A percentile compares a stretch with the other conserved stretches of the same genome.
These are phyloP conservation scores for Dipodascopsis tothii DNA, from an alignment of 805 yeast genomes.

Conservation along the genomic window DNA sequence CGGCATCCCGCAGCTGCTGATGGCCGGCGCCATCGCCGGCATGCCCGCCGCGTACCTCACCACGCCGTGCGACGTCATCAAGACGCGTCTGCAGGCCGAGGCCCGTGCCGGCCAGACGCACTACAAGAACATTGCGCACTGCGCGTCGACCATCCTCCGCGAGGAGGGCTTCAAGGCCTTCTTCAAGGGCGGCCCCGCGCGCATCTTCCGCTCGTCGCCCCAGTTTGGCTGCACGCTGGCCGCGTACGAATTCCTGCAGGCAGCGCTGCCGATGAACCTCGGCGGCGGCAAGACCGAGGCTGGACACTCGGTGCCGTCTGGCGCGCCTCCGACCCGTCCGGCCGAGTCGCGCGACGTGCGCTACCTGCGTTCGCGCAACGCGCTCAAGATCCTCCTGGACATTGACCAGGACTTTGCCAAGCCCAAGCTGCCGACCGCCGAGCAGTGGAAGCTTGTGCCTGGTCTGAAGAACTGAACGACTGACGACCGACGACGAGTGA, in stretches of 20 bases:
- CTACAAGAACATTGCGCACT: conserved; percentile 71
- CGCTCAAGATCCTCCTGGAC: conserved; percentile 38
- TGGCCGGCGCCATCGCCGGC: conserved; percentile 92
- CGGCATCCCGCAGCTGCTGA: conserved; percentile 73
- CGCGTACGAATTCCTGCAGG: conserved; percentile 88
- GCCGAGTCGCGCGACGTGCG: conserved; percentile 30
- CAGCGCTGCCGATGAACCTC: conserved; percentile 58
- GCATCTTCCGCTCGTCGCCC: conserved; percentile 91
- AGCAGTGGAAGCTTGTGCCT: conserved; percentile 16
- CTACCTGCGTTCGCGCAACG: conserved; percentile 37
- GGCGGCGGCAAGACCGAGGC: conserved; percentile 35
- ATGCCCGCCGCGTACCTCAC: conserved; percentile 96
- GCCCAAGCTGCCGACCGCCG: conserved; percentile 23
- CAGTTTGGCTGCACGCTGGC: conserved; percentile 97
- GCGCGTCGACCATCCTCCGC: conserved; percentile 59
- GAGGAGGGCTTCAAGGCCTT: conserved; percentile 84
- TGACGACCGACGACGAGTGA: too few relatives aligned
- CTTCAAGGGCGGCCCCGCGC: conserved; percentile 93
- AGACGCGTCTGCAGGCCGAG: conserved; percentile 87
- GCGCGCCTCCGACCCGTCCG: conserved; percentile 20
- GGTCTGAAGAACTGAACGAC: conserved; percentile 2
- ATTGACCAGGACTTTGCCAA: conserved; percentile 41
- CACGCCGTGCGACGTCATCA: conserved; percentile 94
- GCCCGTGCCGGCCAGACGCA: conserved; percentile 67
- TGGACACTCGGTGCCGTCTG: conserved; percentile 37